Base-by-base conservation (phyloP, 192 early-diverging fungal species). In the Coemansia sp. region DNA sequence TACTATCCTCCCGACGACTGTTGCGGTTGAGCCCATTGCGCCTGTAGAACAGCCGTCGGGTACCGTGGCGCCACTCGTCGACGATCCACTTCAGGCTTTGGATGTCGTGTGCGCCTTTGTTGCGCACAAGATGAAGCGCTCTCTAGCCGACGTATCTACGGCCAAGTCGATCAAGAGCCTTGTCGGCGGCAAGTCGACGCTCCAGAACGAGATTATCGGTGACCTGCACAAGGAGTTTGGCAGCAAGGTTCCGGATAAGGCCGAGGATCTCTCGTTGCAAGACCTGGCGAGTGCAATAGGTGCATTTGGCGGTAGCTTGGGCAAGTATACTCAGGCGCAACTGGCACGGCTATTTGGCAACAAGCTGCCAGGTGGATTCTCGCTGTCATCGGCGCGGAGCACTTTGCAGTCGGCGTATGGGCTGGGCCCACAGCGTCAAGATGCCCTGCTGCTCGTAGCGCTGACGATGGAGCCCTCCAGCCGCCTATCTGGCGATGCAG, bases 191-290 rank as follows among this genome's bases (percentile, higher is more conserved):
- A 94, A 94, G 77, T 92, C 91, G 12, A 97, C 93, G 42, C 86
- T 98, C 29, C 95, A 98, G 74, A 98, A 98, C 85, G 96, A 98
- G 69, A 94, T 98, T 46, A 82, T 98, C 59, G 96, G 95, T 76
- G 95, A 96, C 74, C 79, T 98, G 46, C 92, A 91, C 62, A 95
- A 93, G 69, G 96, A 98, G 80, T 95, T 98, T 85, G 89, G 89
- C 67, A 86, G 83, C 56, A 87, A 84, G 61, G 85, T 94, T 59
- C 92, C 94, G 20, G 95, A 95, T 70, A 95, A 94, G 81, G 88
- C 92, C 61, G 96, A 98, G 73, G 94, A 98, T 77, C 82, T 91
- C 51, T 90, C 95, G 34, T 80, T 95, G 58, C 87, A 87, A 40
- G 95, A 97, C 65, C 87, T 95, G 32, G 89, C 88, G 34, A 74